Percentiles rank a stretch among this genome's conserved stretches.
Conservation (phyloP, 768 basidiomycete genomes). For the Royoungia palumana region DNA sequence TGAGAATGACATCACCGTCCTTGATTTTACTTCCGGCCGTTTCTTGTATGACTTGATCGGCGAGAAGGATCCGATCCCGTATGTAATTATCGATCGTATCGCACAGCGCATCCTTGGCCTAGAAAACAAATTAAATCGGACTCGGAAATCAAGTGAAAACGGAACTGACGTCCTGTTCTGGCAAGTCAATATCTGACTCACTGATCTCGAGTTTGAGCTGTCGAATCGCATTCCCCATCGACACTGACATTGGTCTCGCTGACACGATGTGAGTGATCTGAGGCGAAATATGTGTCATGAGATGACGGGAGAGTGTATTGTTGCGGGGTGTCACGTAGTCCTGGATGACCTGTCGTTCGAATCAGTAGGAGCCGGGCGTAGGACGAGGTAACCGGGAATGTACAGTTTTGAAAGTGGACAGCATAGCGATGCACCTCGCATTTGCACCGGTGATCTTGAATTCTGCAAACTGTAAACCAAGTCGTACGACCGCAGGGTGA, state of each 20-base stretch:
- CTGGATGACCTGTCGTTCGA: constrained; percentile 68
- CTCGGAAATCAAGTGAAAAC: not conserved
- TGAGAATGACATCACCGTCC: constrained; percentile 88
- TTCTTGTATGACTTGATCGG: constrained; percentile 90
- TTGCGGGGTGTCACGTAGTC: constrained; percentile 85
- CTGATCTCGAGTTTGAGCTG: constrained; percentile 96
- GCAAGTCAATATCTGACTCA: constrained; percentile 85
- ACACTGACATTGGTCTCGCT: constrained; percentile 86
- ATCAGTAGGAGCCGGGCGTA: constrained; percentile 3
- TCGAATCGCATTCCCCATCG: constrained; percentile 92
- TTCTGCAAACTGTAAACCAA: constrained; percentile 86
- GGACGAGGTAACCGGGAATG: constrained; percentile 21
- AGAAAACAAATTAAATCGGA: constrained; percentile 4
- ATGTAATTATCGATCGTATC: constrained; percentile 90
- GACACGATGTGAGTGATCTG: constrained; percentile 89
- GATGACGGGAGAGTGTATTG: constrained; percentile 83
- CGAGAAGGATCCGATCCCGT: constrained; percentile 87
- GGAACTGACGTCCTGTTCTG: constrained; percentile 82
- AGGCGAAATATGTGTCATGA: constrained; percentile 88
- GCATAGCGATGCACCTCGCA: constrained; percentile 89
- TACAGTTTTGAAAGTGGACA: constrained; percentile 90
- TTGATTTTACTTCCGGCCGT: constrained; percentile 91
- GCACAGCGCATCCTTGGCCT: constrained; percentile 88
- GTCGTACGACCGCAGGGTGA: constrained; percentile 82
- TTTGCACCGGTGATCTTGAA: constrained; percentile 95